Base-by-base conservation (phyloP, 179 eudicot genomes). In the Silene vulgaris region DNA sequence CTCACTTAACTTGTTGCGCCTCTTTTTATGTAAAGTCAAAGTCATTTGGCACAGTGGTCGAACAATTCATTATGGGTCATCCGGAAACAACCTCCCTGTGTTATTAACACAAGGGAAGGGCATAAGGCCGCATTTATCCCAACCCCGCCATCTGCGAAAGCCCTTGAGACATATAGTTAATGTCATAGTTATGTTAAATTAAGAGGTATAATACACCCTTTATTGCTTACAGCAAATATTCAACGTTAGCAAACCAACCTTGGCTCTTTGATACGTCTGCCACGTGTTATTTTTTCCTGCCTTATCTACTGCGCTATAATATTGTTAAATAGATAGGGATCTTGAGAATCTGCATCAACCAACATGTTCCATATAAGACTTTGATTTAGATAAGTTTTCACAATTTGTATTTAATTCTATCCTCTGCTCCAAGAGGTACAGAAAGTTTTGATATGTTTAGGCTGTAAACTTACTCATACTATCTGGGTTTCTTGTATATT, bases 161-260 rank as follows among this genome's bases (percentile, higher is more conserved):
- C 60, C 60, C 60, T 56, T 16, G 60, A n/a, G 60, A 20, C 60
- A 56, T 56, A 56, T 14, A 3, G 20, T 56, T 56, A 56, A 56
- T 56, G 19, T 56, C 19, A 0, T 56, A 56, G 60, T n/a, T 23
- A 23, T 23, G 26, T 23, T 13, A 16, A 56, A 1, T 56, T 56
- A 56, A 56, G 14, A 45, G 17, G 99, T 90, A 95, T 77, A 63
- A 65, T 73, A 74, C 26, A 62, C 84, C 84, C 77, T 82, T 81
- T 72, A 64, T 64, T 82, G 71, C 82, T 69, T 82, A 61, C 71
- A 69, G 73, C 60, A 73, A 61, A 29, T 35, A 23, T 74, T 20
- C 77, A 71, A 21, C 68, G 40, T 57, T 29, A 76, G 80, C 65
- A 75, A 72, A 48, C 63, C 52, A 71, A 59, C 64, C 8, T 45